Conservation (phyloP, 768 basidiomycete species). For the Leucosporidium creatinivorum region DNA sequence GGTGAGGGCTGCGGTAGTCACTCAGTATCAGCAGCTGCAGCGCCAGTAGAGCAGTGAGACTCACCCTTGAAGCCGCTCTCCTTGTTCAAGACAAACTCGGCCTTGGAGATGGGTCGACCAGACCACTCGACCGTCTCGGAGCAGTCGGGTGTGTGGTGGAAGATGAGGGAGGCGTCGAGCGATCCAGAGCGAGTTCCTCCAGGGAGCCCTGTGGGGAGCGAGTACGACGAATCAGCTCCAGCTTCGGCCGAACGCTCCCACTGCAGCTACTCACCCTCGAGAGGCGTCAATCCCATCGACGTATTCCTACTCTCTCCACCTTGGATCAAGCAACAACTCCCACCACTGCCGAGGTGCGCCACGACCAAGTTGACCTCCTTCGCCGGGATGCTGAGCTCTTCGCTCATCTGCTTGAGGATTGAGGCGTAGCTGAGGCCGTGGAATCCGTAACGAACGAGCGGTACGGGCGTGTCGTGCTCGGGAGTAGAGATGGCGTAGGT, state of each 20-base stretch:
- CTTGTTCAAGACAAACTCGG: slow-evolving; percentile 46
- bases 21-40: no score
- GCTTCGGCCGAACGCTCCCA: background rate
- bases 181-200: slow-evolving; percentile 79
- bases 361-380: slow-evolving; percentile 64
- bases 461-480: slow-evolving; percentile 54
- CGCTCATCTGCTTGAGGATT: slow-evolving; percentile 59
- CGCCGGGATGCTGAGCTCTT: slow-evolving; percentile 53
- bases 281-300: slow-evolving; percentile 80
- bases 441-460: slow-evolving; percentile 82
- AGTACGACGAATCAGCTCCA: background rate
- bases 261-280: slow-evolving; percentile 51
- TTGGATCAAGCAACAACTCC: slow-evolving; percentile 54
- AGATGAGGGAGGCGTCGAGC: slow-evolving; percentile 78
- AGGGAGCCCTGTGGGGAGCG: slow-evolving; percentile 51
- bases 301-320: slow-evolving; percentile 65
- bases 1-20: slow-evolving; percentile 33
- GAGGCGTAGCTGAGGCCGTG: slow-evolving; percentile 60
- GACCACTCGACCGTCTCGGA: slow-evolving; percentile 55
- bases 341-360: slow-evolving; percentile 84
- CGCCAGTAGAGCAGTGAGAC: no score
- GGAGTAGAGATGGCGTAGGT: slow-evolving; percentile 68
- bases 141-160: slow-evolving; percentile 62
- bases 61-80: slow-evolving; percentile 61
- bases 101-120: slow-evolving; percentile 39